Evolutionary conservation across 1,139 yeast species (phyloP).

Genomic region (Blastobotrys illinoisensis): DNA sequence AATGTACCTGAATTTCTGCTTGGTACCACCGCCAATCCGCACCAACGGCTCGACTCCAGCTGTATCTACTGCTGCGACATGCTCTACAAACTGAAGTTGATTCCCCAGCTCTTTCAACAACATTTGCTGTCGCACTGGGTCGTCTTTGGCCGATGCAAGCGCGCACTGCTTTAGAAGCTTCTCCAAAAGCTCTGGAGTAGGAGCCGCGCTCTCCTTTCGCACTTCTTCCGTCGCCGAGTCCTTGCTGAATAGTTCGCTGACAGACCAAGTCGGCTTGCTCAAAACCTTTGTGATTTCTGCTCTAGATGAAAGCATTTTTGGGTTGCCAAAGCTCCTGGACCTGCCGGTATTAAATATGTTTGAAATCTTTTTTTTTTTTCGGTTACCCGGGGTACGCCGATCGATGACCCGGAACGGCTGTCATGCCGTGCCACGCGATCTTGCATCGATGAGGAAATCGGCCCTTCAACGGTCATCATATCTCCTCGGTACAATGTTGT

Average conservation of each 20-base stretch:
- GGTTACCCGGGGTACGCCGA: neutral
- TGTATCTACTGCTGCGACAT: constrained; percentile 32
- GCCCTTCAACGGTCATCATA: neutral
- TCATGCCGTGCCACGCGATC: neutral
- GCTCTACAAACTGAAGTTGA: constrained; percentile 35
- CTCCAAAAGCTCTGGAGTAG: constrained; percentile 21
- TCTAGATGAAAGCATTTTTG: constrained; percentile 4
- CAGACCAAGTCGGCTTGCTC: constrained; percentile 27
- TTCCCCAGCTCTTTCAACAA: constrained; percentile 28
- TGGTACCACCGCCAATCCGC: constrained; percentile 26
- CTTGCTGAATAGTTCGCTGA: constrained; percentile 21
- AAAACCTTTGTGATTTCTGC: constrained; percentile 18
- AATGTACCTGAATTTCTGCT: constrained; percentile 11
- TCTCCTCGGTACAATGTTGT: no score
- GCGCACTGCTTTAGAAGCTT: constrained; percentile 29
- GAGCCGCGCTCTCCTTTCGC: constrained; percentile 12
- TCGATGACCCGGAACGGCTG: neutral
- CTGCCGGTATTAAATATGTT: neutral
- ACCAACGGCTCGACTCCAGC: constrained; percentile 30
- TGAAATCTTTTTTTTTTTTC: neutral
- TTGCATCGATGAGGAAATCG: neutral
- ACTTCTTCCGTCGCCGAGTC: constrained; percentile 9
- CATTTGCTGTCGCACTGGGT: constrained; percentile 16
- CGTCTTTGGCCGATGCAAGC: constrained; percentile 19
- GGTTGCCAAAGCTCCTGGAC: neutral